phyloP scores from a whole-genome alignment of 306 rosid species.

The Astragalus glycyphyllos region DNA sequence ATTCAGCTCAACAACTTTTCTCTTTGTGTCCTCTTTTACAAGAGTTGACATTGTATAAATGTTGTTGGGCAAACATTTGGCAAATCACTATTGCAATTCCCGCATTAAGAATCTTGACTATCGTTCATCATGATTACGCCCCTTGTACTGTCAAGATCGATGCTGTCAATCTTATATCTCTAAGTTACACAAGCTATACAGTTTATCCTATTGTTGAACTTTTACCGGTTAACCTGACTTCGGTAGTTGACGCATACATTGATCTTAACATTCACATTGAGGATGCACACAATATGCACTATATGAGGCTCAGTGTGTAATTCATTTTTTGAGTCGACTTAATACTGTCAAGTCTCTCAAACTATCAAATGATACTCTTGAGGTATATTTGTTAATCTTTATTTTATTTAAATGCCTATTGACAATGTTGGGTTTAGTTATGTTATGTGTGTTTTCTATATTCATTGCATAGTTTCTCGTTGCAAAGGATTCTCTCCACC shows the following conservation, averaged over 20 bases:
- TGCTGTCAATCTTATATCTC: constrained; percentile 29
- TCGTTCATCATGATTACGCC: not conserved
- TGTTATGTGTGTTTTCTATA: too few relatives aligned
- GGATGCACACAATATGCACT: too few relatives aligned
- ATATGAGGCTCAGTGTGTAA: not conserved
- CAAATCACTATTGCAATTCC: not conserved
- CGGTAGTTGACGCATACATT: constrained; percentile 18
- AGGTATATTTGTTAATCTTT: constrained; percentile 6
- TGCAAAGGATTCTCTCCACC: too few relatives aligned
- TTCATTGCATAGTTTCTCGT: too few relatives aligned
- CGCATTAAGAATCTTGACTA: constrained; percentile 3
- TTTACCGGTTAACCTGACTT: constrained; percentile 6
- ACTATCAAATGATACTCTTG: constrained; percentile 14
- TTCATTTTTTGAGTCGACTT: constrained; percentile 23
- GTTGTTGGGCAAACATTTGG: constrained; percentile 8
- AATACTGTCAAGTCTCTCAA: constrained; percentile 4
- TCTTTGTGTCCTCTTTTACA: constrained; percentile 23
- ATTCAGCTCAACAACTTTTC: constrained; percentile 20
- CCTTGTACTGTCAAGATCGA: constrained; percentile 11
- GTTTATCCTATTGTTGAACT: not conserved
- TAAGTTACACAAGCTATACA: constrained; percentile 5
- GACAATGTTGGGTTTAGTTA: too few relatives aligned
- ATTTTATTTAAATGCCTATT: too few relatives aligned
- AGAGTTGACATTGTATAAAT: not conserved
- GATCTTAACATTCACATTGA: not conserved